Evolutionary conservation across 495 filamentous ascomycete species (phyloP), one percentile per base, ranked within the genome.

Genomic region (Penicillium maclennaniae): DNA sequence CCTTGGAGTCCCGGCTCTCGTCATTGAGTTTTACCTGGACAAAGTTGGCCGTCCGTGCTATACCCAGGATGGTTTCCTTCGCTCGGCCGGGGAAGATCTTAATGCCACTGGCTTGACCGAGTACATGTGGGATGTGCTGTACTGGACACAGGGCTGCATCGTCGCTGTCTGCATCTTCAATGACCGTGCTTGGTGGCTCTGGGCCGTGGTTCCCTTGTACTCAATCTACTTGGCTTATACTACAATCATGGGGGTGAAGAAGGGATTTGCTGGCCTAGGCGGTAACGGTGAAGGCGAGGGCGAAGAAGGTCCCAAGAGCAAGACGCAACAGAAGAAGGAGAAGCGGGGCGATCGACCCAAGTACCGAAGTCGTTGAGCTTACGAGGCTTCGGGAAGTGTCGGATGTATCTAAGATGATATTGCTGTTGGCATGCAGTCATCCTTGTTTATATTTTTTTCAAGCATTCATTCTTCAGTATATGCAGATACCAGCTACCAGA

Each of bases 111-210:
- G 93, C 0, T 73, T 98, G 69, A 97, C 91, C 7, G 93, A 98
- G 70, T 98, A 92, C 72, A 88, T 97, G 87, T 97, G 92, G 80
- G 93, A 98, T 74, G 79, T 96, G 23, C 75, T 97, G 31, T 97
- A 96, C 78, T 91, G 93, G 72, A 92, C 89, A 0, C 91, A 88
- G 85, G 83, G 77, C 17, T 85, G 82, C 21, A 74, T 89, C 26
- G 69, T 80, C 7, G 69, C 82, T 7, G 88, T 81, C 3, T 83
- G 82, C 10, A 42, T 91, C 4, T 80, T 90, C 43, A 88, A 88
- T 23, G 85, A 92, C 63, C 80, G 83, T 68, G 86, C 79, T 12
- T 93, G 89, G 89, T 82, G 88, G 69, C 58, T 90, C 23, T 91
- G 83, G 80, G 62, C 71, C 27, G 78, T 85, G 16, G 76, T 91